Conservation (phyloP, 495 filamentous ascomycete genomes). For the Aspergillus indologenus region DNA sequence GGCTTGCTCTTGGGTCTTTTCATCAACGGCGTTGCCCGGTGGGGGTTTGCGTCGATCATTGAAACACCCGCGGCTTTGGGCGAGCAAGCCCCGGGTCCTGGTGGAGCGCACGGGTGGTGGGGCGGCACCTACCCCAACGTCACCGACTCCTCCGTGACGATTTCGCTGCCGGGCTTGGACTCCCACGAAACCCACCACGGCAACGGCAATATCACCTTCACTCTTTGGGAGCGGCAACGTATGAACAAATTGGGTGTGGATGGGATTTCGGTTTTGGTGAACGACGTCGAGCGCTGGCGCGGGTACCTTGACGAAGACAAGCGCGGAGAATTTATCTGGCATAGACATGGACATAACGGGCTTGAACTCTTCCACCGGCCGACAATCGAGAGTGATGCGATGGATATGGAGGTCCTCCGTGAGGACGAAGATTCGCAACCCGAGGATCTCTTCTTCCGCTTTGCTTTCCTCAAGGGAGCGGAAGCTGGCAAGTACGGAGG, state of each 20-base stretch:
- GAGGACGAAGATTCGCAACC: constrained; percentile 41
- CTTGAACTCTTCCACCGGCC: constrained; percentile 34
- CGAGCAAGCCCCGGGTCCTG: constrained; percentile 34
- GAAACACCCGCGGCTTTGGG: constrained; percentile 71
- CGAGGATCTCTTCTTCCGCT: constrained; percentile 74
- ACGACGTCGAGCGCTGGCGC: constrained; percentile 86
- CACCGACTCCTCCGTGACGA: constrained; percentile 45
- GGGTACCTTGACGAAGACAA: constrained; percentile 53
- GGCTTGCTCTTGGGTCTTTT: constrained; percentile 88
- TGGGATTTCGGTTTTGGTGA: constrained; percentile 84
- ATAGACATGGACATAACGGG: constrained; percentile 43
- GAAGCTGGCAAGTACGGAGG: constrained; percentile 71
- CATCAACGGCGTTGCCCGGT: constrained; percentile 86
- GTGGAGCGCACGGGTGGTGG: constrained; percentile 49
- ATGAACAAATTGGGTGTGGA: constrained; percentile 67
- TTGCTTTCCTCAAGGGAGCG: constrained; percentile 73
- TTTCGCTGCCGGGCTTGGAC: constrained; percentile 40
- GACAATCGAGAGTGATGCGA: constrained; percentile 17
- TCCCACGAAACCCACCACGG: constrained; percentile 30
- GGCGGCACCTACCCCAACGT: constrained; percentile 68
- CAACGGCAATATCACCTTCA: constrained; percentile 57
- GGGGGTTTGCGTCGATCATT: constrained; percentile 90
- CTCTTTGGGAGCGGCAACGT: constrained; percentile 46
- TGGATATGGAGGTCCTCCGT: constrained; percentile 28
- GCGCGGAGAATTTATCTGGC: constrained; percentile 45